phyloP scores from a whole-genome alignment of 345 rosid genomes.

The Triadica sebifera region DNA sequence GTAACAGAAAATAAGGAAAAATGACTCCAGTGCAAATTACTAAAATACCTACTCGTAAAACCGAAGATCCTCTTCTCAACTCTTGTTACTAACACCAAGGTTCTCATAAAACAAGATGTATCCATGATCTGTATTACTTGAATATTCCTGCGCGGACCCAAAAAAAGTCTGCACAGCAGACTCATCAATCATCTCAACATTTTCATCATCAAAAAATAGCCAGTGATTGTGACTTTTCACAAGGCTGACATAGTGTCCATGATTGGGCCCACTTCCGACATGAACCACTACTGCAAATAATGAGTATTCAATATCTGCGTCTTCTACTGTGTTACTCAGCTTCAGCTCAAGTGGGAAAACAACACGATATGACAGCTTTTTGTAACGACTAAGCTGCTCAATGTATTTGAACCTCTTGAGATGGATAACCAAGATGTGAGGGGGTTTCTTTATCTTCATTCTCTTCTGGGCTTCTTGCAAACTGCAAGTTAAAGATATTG shows the following conservation, averaged over 20 bases:
- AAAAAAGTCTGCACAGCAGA: constrained; percentile 97
- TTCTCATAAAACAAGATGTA: constrained; percentile 97
- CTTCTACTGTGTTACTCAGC: constrained; percentile 90
- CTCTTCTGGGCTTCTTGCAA: constrained; percentile 99
- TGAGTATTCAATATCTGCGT: constrained; percentile 84
- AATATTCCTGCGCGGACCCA: constrained; percentile 94
- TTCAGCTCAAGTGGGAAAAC: constrained; percentile 95
- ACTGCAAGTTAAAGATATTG: constrained; percentile 41
- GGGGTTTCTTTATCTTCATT: constrained; percentile 99
- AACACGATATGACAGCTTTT: constrained; percentile 90
- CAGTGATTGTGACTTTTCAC: constrained; percentile 99
- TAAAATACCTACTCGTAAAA: constrained; percentile 41
- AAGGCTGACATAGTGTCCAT: constrained; percentile 94
- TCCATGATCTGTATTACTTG: constrained; percentile 96
- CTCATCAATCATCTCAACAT: constrained; percentile 97
- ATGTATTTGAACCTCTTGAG: constrained; percentile 94
- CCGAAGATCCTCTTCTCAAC: constrained; percentile 35
- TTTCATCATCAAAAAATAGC: constrained; percentile 95
- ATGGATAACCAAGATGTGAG: constrained; percentile 86
- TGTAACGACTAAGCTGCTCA: constrained; percentile 92
- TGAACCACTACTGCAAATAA: constrained; percentile 97
- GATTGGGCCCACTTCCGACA: constrained; percentile 97
- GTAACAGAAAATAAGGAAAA: constrained; percentile 19
- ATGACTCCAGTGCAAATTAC: constrained; percentile 34
- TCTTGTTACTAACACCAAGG: constrained; percentile 51